phyloP scores from a whole-genome alignment of 495 filamentous ascomycete species.

The Aspergillus haitiensis region DNA sequence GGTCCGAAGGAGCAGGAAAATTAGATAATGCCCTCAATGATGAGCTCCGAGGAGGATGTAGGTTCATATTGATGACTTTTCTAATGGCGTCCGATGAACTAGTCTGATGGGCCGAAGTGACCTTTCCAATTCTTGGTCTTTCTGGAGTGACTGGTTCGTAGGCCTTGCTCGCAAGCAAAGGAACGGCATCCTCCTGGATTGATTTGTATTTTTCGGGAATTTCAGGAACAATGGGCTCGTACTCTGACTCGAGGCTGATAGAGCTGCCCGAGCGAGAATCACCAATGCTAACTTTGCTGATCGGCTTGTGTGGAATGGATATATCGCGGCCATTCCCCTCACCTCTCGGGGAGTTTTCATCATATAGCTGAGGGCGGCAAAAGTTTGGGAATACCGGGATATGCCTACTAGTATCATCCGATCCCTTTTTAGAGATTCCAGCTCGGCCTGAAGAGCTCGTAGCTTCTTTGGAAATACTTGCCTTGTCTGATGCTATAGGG shows the following conservation, averaged over 20 bases:
- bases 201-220: constrained; percentile 11
- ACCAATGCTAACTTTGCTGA: constrained; percentile 12
- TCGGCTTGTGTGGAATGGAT: constrained; percentile 18
- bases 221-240: constrained; percentile 8
- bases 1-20: not conserved
- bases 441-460: not conserved
- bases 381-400: constrained; percentile 12
- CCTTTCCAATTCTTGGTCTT: not conserved
- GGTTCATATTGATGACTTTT: constrained; percentile 7
- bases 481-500: not conserved
- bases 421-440: not conserved
- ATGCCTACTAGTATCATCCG: not conserved
- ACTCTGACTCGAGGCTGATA: constrained; percentile 3
- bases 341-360: constrained; percentile 12
- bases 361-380: constrained; percentile 18
- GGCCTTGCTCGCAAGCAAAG: not conserved
- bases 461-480: not conserved
- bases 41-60: constrained; percentile 15
- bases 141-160: constrained; percentile 10
- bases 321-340: constrained; percentile 15
- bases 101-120: too few relatives aligned
- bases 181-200: not conserved
- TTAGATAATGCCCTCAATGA: constrained; percentile 17
- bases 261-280: constrained; percentile 6
- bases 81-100: not conserved